Evolutionary conservation across 345 rosid species (phyloP).

Genomic region (Populus davidiana): DNA sequence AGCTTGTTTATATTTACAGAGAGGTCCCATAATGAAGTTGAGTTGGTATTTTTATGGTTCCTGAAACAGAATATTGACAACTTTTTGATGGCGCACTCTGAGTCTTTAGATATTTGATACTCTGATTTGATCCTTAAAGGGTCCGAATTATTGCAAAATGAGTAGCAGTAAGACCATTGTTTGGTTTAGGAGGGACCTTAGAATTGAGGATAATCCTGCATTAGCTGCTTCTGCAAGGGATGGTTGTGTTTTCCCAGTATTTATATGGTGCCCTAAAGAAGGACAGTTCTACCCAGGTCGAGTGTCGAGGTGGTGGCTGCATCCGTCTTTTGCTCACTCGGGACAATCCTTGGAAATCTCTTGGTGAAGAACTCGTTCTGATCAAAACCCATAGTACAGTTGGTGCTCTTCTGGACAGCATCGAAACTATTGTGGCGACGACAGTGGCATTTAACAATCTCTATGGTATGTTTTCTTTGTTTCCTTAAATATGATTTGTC

Average conservation of each 20-base stretch:
- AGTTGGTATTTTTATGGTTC: conserved; percentile 2
- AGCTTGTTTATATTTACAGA: conserved; percentile 4
- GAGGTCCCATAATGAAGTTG: neutral
- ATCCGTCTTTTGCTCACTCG: conserved; percentile 73
- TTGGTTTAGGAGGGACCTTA: conserved; percentile 94
- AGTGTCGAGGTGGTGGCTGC: conserved; percentile 56
- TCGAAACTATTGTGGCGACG: conserved; percentile 56
- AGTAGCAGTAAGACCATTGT: conserved; percentile 59
- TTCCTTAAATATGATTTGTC: conserved; percentile 1
- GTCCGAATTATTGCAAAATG: conserved; percentile 32
- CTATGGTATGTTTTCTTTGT: conserved; percentile 51
- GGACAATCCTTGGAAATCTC: conserved; percentile 59
- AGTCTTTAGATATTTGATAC: neutral
- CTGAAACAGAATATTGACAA: neutral
- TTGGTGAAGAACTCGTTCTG: conserved; percentile 69
- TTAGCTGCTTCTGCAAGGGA: conserved; percentile 80
- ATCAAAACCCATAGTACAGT: conserved; percentile 66
- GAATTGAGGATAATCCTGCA: conserved; percentile 99
- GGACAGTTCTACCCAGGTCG: conserved; percentile 89
- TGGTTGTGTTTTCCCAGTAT: conserved; percentile 72
- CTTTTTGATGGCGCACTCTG: neutral
- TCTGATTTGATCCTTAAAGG: conserved; percentile 1
- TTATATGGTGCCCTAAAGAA: conserved; percentile 89
- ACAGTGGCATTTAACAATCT: conserved; percentile 83
- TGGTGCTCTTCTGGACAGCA: conserved; percentile 66